Conservation (phyloP, 1,139 yeast species). For the Hansenula sp. region DNA sequence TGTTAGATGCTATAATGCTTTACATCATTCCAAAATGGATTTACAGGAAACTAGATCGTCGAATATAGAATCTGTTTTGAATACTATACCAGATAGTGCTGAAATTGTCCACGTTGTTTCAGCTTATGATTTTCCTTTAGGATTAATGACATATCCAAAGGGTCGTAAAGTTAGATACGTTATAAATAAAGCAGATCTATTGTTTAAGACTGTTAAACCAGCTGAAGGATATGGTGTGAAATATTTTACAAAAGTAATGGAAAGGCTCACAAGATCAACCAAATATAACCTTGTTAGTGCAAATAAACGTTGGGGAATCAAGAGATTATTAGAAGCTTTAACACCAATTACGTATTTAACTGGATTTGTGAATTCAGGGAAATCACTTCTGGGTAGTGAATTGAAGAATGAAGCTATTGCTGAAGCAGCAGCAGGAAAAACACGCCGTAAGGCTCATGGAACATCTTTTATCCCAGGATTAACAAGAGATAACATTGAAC, state of each 20-base stretch:
- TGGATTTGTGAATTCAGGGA: conserved; percentile 77
- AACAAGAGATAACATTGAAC: conserved; percentile 43
- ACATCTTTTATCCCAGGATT: conserved; percentile 51
- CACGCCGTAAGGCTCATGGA: conserved; percentile 14
- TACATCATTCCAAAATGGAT: conserved; percentile 36
- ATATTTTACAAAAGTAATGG: conserved; percentile 39
- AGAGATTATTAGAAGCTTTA: conserved; percentile 9
- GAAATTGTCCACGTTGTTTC: conserved; percentile 58
- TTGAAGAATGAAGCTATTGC: conserved; percentile 31
- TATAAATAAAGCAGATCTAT: conserved; percentile 55
- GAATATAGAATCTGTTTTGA: conserved; percentile 33
- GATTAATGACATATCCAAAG: conserved; percentile 35
- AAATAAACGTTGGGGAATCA: conserved; percentile 18
- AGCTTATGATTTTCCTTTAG: conserved; percentile 67
- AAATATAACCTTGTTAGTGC: conserved; percentile 16
- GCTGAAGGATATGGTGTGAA: conserved; percentile 35
- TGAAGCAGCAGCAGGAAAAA: conserved; percentile 5
- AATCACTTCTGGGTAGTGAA: conserved; percentile 59
- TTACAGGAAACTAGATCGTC: conserved; percentile 33
- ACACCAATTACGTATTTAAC: conserved; percentile 50
- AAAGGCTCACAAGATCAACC: conserved; percentile 14
- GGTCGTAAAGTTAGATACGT: conserved; percentile 42
- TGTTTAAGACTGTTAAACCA: conserved; percentile 34
- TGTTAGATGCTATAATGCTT: conserved; percentile 51
- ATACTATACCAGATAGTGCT: conserved; percentile 42